phyloP scores from a whole-genome alignment of 2,329 filamentous ascomycete species.

The Acephala macrosclerotiorum region DNA sequence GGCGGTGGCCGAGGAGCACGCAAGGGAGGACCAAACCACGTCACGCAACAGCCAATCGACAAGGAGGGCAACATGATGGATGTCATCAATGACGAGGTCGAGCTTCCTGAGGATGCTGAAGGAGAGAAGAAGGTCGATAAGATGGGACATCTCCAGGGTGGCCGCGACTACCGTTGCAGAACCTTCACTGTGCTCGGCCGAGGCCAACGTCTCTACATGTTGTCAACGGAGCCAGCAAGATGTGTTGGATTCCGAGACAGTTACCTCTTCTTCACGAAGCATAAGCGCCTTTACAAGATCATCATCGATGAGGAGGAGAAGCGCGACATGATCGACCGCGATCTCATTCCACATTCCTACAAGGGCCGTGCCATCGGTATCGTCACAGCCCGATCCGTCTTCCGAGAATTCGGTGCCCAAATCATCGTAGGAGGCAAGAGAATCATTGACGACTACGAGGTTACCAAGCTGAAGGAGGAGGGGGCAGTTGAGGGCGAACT shows the following conservation, averaged over 20 bases:
- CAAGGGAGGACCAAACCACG: slow-evolving; percentile 73
- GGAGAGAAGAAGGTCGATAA: slow-evolving; percentile 96
- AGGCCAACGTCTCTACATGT: slow-evolving; percentile 91
- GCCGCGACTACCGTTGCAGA: slow-evolving; percentile 91
- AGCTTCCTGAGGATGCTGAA: slow-evolving; percentile 83
- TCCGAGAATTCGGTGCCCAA: slow-evolving; percentile 92
- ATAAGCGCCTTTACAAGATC: slow-evolving; percentile 95
- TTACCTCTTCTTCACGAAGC: slow-evolving; percentile 98
- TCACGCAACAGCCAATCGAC: slow-evolving; percentile 85
- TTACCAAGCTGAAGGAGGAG: slow-evolving; percentile 74
- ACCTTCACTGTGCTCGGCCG: slow-evolving; percentile 91
- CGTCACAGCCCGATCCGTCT: slow-evolving; percentile 94
- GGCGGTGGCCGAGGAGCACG: slow-evolving; percentile 72
- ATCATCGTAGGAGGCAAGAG: slow-evolving; percentile 92
- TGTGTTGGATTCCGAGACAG: slow-evolving; percentile 98
- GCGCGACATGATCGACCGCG: slow-evolving; percentile 91
- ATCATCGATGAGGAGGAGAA: slow-evolving; percentile 98
- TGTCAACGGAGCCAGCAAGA: slow-evolving; percentile 95
- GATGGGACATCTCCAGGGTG: slow-evolving; percentile 80
- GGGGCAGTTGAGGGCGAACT: slow-evolving; percentile 88
- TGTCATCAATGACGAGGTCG: slow-evolving; percentile 91
- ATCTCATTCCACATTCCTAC: slow-evolving; percentile 97
- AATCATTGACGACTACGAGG: slow-evolving; percentile 90
- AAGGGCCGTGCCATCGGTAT: slow-evolving; percentile 98
- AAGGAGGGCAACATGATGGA: slow-evolving; percentile 93